Evolutionary conservation across 148 eudicot genomes (phyloP), one percentile per base, ranked within the genome.

Genomic region (Mesembryanthemum crystallinum): DNA sequence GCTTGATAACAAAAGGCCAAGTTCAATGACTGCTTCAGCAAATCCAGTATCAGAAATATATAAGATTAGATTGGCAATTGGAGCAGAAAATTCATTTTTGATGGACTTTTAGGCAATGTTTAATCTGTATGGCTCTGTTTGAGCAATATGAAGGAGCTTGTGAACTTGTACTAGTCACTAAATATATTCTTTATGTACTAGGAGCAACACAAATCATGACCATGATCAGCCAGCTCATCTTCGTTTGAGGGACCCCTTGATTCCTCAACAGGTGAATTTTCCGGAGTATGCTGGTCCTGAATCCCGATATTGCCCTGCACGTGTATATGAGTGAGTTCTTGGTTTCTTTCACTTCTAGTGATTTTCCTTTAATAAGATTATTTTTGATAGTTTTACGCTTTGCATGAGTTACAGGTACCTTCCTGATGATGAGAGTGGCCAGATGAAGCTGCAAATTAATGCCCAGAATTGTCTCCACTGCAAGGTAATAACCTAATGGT

Each of bases 381-480:
- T n/a, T 49, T 27, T 27, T 51, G 57, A 20, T 64, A 62, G 28
- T 45, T 82, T 61, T 69, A 59, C 45, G 43, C 58, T 73, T 66
- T 61, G 47, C 64, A 21, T 66, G 70, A 66, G n/a, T 71, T 77
- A 9, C 73, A 94, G 98, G 85, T 94, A 95, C 69, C 75, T 86
- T 24, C 82, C 91, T 10, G 88, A 92, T n/a, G n/a, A n/a, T 80
- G 97, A 88, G 33, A 67, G 77, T 3, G 92, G 94, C 67, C 77
- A 89, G 75, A 80, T 80, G 81, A 95, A 92, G 87, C 89, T 92
- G 82, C 97, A 95, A 73, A 89, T 92, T 62, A 89, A 90, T 82
- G 96, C 97, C 81, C 98, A 95, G 80, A 94, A 95, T 79, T 95
- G 98, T 82, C 82, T 95, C 58, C 98, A 95, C 79, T 95, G 98